phyloP scores from a whole-genome alignment of 768 basidiomycete genomes.

The Amanita rubescens region DNA sequence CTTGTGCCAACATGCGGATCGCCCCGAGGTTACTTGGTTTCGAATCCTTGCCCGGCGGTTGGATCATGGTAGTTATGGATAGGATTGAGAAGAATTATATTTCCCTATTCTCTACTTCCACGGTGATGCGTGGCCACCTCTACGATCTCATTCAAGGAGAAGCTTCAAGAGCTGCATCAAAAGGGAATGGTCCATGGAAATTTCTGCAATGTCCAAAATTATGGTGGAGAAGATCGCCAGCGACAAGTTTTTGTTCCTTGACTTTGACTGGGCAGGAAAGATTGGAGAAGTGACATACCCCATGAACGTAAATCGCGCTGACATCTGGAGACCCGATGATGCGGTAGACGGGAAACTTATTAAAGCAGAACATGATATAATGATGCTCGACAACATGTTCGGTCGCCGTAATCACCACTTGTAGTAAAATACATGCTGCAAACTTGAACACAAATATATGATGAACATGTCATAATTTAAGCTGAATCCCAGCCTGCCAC shows the following conservation, averaged over 20 bases:
- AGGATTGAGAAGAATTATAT: slow-evolving; percentile 3
- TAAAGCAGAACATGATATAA: slow-evolving; percentile 17
- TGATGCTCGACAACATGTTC: slow-evolving; percentile 16
- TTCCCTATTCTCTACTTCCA: background rate
- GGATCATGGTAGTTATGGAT: slow-evolving; percentile 24
- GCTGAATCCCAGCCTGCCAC: no score
- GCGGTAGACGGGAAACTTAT: slow-evolving; percentile 14
- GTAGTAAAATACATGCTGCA: no score
- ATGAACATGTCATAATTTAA: no score
- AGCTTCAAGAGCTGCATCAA: slow-evolving; percentile 2
- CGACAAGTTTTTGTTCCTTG: slow-evolving; percentile 13
- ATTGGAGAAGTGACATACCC: slow-evolving; percentile 17
- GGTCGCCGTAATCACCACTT: no score
- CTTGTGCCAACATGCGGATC: background rate
- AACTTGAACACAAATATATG: no score
- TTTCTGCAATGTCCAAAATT: slow-evolving; percentile 17
- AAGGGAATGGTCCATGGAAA: slow-evolving; percentile 21
- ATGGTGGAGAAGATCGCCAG: slow-evolving; percentile 12
- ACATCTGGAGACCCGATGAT: slow-evolving; percentile 14
- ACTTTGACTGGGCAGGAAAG: slow-evolving; percentile 24
- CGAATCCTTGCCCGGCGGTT: slow-evolving; percentile 18
- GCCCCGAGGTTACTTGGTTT: slow-evolving; percentile 19
- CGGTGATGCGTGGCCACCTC: background rate
- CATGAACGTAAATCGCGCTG: background rate
- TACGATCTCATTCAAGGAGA: background rate